Conservation (phyloP, 2,329 filamentous ascomycete genomes). For the Aureobasidium sp. region DNA sequence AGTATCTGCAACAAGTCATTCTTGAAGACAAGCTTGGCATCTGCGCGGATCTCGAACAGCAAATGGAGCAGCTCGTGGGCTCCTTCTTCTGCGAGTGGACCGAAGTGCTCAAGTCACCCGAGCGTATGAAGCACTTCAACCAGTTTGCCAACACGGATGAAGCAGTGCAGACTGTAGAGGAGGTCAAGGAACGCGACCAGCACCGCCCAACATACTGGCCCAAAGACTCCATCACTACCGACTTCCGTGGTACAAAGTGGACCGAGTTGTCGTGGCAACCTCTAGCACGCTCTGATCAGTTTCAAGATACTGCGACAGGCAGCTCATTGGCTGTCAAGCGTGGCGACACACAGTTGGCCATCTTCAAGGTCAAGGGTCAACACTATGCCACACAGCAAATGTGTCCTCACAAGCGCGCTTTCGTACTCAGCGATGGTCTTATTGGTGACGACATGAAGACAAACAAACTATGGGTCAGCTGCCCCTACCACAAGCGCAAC, state of each 20-base stretch:
- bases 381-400: constrained; percentile 88
- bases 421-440: constrained; percentile 78
- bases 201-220: constrained; percentile 69
- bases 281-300: constrained; percentile 60
- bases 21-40: constrained; percentile 82
- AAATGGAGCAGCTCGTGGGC: constrained; percentile 79
- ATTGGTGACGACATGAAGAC: constrained; percentile 57
- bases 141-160: constrained; percentile 81
- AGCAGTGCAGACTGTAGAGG: constrained; percentile 54
- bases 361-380: constrained; percentile 72
- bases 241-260: constrained; percentile 66
- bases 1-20: constrained; percentile 73
- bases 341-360: constrained; percentile 78
- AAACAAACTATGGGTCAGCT: constrained; percentile 72
- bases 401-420: constrained; percentile 87
- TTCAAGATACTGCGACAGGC: constrained; percentile 60
- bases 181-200: constrained; percentile 64
- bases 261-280: constrained; percentile 67
- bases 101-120: constrained; percentile 63
- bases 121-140: constrained; percentile 58
- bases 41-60: constrained; percentile 69
- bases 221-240: constrained; percentile 53
- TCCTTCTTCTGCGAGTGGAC: constrained; percentile 90
- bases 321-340: constrained; percentile 72
- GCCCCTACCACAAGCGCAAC: constrained; percentile 84